Evolutionary conservation across 495 filamentous ascomycete genomes (phyloP).

Genomic region (Penicillium egyptiacum): DNA sequence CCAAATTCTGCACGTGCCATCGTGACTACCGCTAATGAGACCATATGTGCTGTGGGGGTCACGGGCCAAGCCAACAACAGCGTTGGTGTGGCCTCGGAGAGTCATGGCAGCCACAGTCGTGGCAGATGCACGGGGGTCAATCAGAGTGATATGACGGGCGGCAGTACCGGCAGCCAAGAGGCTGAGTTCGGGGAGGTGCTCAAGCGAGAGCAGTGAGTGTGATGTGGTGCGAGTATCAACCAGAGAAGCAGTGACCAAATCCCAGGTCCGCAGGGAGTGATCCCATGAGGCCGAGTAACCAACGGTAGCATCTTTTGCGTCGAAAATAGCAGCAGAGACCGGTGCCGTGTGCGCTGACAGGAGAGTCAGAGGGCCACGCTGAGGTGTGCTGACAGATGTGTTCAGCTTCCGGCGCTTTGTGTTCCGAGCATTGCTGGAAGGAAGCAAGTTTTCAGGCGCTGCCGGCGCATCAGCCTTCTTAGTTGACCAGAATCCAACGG

Average conservation of each 20-base stretch:
- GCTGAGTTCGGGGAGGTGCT: slow-evolving; percentile 62
- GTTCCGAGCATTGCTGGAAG: slow-evolving; percentile 53
- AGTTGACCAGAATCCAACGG: slow-evolving; percentile 80
- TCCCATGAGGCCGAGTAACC: slow-evolving; percentile 88
- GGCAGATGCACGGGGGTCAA: slow-evolving; percentile 79
- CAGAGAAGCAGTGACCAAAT: slow-evolving; percentile 71
- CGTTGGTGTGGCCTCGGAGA: slow-evolving; percentile 84
- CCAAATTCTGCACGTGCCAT: slow-evolving; percentile 90
- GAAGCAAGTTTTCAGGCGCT: slow-evolving; percentile 64
- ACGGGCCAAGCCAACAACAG: slow-evolving; percentile 66
- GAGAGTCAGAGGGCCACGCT: slow-evolving; percentile 76
- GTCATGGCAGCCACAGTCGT: slow-evolving; percentile 77
- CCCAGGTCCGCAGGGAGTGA: slow-evolving; percentile 86
- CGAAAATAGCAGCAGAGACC: slow-evolving; percentile 76
- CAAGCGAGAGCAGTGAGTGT: slow-evolving; percentile 75
- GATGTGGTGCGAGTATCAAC: slow-evolving; percentile 80
- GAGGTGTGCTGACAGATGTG: slow-evolving; percentile 59
- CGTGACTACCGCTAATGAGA: slow-evolving; percentile 79
- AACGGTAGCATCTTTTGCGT: slow-evolving; percentile 78
- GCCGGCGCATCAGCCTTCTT: slow-evolving; percentile 69
- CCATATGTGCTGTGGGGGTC: slow-evolving; percentile 75
- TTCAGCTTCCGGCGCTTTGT: slow-evolving; percentile 79
- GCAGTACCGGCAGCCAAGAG: slow-evolving; percentile 83
- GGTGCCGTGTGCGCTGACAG: slow-evolving; percentile 69
- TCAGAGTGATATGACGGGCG: slow-evolving; percentile 82